Evolutionary conservation across 1,284 basidiomycete genomes (phyloP), one percentile per base, ranked within the genome.

Genomic region (Puccinia novopanici): DNA sequence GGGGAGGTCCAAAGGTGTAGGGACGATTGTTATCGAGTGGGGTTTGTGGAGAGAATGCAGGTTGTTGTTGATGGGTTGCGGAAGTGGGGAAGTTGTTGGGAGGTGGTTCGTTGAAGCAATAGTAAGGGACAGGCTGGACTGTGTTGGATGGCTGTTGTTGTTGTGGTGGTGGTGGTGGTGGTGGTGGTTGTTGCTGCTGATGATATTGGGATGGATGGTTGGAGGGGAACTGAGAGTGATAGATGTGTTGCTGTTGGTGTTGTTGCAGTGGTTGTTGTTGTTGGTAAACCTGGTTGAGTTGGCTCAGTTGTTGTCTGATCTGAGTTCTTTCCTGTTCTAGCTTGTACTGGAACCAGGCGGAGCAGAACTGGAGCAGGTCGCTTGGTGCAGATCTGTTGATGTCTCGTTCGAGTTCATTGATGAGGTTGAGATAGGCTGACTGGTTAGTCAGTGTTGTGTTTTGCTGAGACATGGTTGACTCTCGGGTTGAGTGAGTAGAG

Each of bases 51-150:
- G 82, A n/a, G 82, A 68, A 45, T 68, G 55, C 40, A 81, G 81
- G 13, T 82, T 82, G 37, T 82, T 82, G 22, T n/a, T n/a, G n/a
- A n/a, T 82, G 81, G 65, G 70, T 73, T 24, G 70, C 54, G 1
- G 40, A 27, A 12, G 52, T 34, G 15, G 59, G 57, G n/a, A 61
- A 61, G 73, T 48, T 59, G 34, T 45, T 59, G 24, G 57, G 40
- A 22, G 48, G 73, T 83, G 85, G 13, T 50, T 59, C 55, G 40
- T 30, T 59, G 73, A 61, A 42, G 15, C 30, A 61, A 40, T 75
- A 61, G 37, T 48, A 40, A 30, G 37, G 15, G n/a, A 24, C 61
- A 3, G 30, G 24, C 40, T 37, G 63, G 34, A n/a, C n/a, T 12
- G 19, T 37, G 63, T 40, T 40, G 40, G 61, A n/a, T 65, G 13